A percentile compares a stretch with the other conserved stretches of the same genome.
Conservation (phyloP, 2,329 filamentous ascomycete species). For the Tolypocladium amazonense region DNA sequence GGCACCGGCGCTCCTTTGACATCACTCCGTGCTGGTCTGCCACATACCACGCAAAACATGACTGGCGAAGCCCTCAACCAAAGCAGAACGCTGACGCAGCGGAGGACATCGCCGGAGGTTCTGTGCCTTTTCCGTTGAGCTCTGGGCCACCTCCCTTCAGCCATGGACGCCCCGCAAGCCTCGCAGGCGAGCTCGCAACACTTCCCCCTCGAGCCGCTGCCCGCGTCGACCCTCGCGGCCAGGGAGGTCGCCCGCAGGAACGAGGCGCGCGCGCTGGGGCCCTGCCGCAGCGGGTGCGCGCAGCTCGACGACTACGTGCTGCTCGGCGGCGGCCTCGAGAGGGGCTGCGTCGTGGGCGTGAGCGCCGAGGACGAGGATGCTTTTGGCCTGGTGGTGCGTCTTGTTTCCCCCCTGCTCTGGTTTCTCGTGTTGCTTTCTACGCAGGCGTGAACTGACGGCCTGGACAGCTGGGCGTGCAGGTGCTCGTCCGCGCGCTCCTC, state of each 20-base stretch:
- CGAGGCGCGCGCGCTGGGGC: constrained; percentile 16
- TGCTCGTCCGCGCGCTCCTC: constrained; percentile 29
- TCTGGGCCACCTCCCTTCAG: not conserved
- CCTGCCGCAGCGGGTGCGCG: constrained; percentile 29
- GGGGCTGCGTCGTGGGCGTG: constrained; percentile 42
- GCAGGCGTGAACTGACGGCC: constrained; percentile 1
- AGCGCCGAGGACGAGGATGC: constrained; percentile 40
- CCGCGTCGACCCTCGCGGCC: constrained; percentile 30
- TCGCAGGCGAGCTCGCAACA: constrained; percentile 4
- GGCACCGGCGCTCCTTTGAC: not conserved
- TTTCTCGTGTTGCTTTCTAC: too few relatives aligned
- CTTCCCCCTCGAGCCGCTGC: constrained; percentile 31
- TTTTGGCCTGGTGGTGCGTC: constrained; percentile 35
- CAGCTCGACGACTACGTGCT: constrained; percentile 39
- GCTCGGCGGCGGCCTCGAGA: constrained; percentile 34
- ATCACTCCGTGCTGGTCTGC: not conserved
- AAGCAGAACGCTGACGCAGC: not conserved
- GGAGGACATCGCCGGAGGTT: not conserved
- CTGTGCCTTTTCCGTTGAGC: not conserved
- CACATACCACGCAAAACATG: not conserved
- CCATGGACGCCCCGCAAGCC: not conserved
- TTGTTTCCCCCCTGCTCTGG: not conserved
- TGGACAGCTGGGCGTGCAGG: constrained; percentile 36
- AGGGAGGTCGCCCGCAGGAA: constrained; percentile 26
- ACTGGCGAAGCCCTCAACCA: not conserved